Evolutionary conservation across 2,329 filamentous ascomycete genomes (phyloP), one percentile per base, ranked within the genome.

Genomic region (Stylonectria norvegica): DNA sequence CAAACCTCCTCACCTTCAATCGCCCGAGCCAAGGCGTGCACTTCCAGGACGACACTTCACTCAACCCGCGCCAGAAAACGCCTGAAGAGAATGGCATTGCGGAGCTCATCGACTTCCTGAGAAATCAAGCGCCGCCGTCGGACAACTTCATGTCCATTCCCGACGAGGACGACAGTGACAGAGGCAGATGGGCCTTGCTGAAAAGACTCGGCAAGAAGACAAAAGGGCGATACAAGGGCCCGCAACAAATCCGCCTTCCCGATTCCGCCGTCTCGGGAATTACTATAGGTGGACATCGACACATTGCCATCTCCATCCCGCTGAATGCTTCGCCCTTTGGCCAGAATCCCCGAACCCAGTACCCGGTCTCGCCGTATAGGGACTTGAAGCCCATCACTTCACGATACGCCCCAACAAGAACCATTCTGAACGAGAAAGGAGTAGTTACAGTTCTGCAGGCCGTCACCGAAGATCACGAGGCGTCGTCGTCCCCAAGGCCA

Each of bases 271-370:
- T 81, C 11, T 72, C 74, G 4, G 72, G 75, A 6, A 72, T 62
- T 23, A 81, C 76, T 0, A 72, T 59, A 5, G 70, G 65, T 3
- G 78, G 78, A 2, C 66, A 77, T 52, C 68, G 74, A 4, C 73
- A 81, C 50, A 80, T 82, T 47, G 75, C 77, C 42, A 81, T 81
- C 36, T 79, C 77, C 0, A 79, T 81, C 31, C 78, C 78, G 2
- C 43, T 72, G 10, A 69, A 77, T 47, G 63, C 75, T 42, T 70
- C 68, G 5, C 68, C 74, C 16, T 60, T 72, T 30, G 65, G 63
- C 3, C 46, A 51, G 23, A 50, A 47, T 20, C 53, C 57, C 15
- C 53, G 57, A 33, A 58, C 63, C 5, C 63, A 67, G 41, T 63
- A 65, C 39, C 62, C 63, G 9, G 52, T 64, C 12, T 25, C 22